Conservation (phyloP, 148 eudicot species). For the Pharnaceum exiguum region DNA sequence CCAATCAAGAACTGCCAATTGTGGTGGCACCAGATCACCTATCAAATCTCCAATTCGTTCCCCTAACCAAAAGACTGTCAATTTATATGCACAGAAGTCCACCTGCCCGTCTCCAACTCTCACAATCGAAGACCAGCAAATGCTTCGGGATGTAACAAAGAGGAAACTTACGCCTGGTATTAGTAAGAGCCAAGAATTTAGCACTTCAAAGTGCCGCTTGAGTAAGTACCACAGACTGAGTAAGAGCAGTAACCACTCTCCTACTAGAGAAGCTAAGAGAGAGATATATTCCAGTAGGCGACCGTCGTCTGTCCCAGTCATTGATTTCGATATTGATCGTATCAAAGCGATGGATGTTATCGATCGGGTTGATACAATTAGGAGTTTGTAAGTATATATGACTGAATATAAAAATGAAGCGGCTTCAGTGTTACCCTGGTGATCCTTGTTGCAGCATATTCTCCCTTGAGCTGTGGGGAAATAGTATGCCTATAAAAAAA, state of each 20-base stretch:
- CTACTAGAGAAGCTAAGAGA: constrained; percentile 47
- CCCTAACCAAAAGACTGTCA: constrained; percentile 61
- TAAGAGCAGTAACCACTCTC: constrained; percentile 90
- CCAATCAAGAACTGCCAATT: constrained; percentile 46
- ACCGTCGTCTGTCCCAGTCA: constrained; percentile 71
- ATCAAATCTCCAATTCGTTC: constrained; percentile 82
- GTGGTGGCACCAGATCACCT: constrained; percentile 61
- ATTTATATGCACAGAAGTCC: constrained; percentile 42
- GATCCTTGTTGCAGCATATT: too few species aligned
- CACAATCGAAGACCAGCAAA: constrained; percentile 74
- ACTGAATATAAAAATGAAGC: too few species aligned
- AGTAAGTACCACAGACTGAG: constrained; percentile 67
- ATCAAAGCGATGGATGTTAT: constrained; percentile 89
- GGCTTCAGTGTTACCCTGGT: not conserved
- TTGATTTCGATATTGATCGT: constrained; percentile 70
- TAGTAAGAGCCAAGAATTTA: constrained; percentile 95
- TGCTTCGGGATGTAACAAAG: constrained; percentile 77
- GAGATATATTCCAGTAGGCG: constrained; percentile 63
- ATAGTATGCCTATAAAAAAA: too few species aligned
- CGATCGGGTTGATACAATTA: constrained; percentile 75
- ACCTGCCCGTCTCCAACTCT: constrained; percentile 57
- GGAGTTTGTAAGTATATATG: constrained; percentile 13
- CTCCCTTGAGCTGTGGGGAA: too few species aligned
- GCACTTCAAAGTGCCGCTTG: constrained; percentile 43
- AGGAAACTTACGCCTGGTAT: constrained; percentile 92